A percentile compares a stretch with the other conserved stretches of the same genome.
Evolutionary conservation across 768 basidiomycete genomes (phyloP).

Genomic region (Pleurotus sapidus): DNA sequence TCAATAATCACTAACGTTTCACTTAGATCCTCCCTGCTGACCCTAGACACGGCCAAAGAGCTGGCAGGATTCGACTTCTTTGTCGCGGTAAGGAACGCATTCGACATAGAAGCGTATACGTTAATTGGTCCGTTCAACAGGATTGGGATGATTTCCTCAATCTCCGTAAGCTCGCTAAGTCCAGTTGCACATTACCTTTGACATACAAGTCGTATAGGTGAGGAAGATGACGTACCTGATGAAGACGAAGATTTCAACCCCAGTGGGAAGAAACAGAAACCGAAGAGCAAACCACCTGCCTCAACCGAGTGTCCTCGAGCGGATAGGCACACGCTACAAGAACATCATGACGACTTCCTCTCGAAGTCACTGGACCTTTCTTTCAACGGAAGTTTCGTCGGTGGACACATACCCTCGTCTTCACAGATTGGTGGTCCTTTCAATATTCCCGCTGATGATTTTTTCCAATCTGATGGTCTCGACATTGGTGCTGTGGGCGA

Average conservation of each 20-base stretch:
- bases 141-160: conserved; percentile 65
- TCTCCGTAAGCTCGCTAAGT: conserved; percentile 27
- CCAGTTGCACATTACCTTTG: background rate
- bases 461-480: conserved; percentile 49
- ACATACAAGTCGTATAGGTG: background rate
- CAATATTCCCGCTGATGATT: conserved; percentile 50
- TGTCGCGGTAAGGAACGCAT: conserved; percentile 44
- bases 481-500: conserved; percentile 65
- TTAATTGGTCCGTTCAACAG: conserved; percentile 24
- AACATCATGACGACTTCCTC: conserved; percentile 66
- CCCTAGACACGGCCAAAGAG: conserved; percentile 44
- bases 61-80: conserved; percentile 61
- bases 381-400: conserved; percentile 37
- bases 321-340: conserved; percentile 63
- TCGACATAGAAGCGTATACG: background rate
- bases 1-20: conserved; percentile 4
- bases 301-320: conserved; percentile 44
- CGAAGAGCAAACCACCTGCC: conserved; percentile 18
- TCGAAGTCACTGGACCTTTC: conserved; percentile 66
- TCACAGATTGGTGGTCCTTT: conserved; percentile 50
- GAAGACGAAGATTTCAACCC: conserved; percentile 54
- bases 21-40: conserved; percentile 47
- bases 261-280: conserved; percentile 24
- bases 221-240: conserved; percentile 18
- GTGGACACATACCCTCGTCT: conserved; percentile 42